A percentile compares a stretch with the other conserved stretches of the same genome.
Evolutionary conservation across 1,284 basidiomycete species (phyloP).

Genomic region (Rhodotorula sp.): DNA sequence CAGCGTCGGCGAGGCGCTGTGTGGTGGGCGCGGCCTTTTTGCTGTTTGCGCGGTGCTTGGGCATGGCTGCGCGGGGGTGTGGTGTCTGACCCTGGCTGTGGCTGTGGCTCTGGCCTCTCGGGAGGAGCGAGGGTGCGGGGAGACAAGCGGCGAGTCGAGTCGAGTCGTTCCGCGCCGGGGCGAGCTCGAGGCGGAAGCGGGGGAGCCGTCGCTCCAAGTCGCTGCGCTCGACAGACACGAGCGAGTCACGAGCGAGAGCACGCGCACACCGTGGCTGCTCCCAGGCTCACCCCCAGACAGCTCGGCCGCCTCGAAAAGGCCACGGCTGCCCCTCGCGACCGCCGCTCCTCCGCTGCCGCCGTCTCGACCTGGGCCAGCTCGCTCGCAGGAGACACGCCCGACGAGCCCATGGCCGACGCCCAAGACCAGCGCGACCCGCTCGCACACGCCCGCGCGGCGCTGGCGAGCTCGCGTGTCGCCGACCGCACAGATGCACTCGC

Average conservation of each 20-base stretch:
- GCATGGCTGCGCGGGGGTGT: conserved; percentile 7
- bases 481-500: conserved; percentile 7
- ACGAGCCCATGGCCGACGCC: not conserved
- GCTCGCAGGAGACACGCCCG: not conserved
- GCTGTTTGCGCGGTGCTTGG: conserved; percentile 15
- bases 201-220: too few species aligned
- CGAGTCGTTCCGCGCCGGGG: not conserved
- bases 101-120: not conserved
- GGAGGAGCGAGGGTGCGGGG: not conserved
- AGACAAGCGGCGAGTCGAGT: not conserved
- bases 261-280: too few species aligned
- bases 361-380: conserved; percentile 13
- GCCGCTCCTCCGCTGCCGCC: not conserved
- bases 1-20: not conserved
- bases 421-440: conserved; percentile 21
- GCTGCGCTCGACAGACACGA: too few species aligned
- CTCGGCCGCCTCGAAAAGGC: too few species aligned
- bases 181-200: not conserved
- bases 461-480: not conserved
- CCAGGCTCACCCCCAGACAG: too few species aligned
- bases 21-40: conserved; percentile 26
- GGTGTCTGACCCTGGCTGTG: not conserved
- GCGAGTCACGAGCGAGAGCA: too few species aligned
- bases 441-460: not conserved
- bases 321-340: too few species aligned